Evolutionary conservation across 2,329 filamentous ascomycete species (phyloP), one percentile per base, ranked within the genome.

Genomic region (Cercospora citrullina): DNA sequence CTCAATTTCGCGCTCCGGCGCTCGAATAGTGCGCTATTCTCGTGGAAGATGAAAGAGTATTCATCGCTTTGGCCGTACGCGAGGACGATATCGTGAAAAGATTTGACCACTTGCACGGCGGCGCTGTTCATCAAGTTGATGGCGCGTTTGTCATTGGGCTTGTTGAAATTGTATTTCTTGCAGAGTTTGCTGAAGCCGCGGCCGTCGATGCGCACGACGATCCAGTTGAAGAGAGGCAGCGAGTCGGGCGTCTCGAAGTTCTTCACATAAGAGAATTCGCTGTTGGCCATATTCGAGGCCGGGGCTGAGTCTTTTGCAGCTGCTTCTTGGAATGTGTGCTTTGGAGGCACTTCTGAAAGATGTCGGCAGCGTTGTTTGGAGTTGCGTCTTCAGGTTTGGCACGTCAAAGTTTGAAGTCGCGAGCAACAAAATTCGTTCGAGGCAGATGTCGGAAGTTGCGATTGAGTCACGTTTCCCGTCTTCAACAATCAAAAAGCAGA

Each of bases 1-100:
- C 94, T 89, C 18, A 99, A 85, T 81, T 99, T 99, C 88, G 91
- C 93, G 62, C 88, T 87, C 71, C 95, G 87, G 67, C 95, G 87
- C 75, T 98, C 94, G 75, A 98, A 99, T 5, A 99, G 83, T 55
- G 86, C 85, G 74, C 89, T 92, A 36, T 87, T 87, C 77, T 94
- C 94, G 60, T 71, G 68, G 26, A 76, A 72, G 18, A 76, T 75
- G 63, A 81, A 90, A 87, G 89, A 95, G 79, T 91, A 98, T 79
- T 99, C 95, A 77, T 99, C 95, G 79, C 93, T 97, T 72, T 97
- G 89, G 1, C 95, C 95, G 75, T 98, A 99, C 0, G 91, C 94
- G 69, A 98, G 87, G 6, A 90, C 88, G 71, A 97, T 88, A 75
- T 98, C 94, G 4, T 93, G 89, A 26, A 98, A 81, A 61, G 96